Percentiles rank a stretch among this genome's conserved stretches.
Conservation (phyloP, 2,329 filamentous ascomycete genomes). For the Chalaropsis ovoidea region DNA sequence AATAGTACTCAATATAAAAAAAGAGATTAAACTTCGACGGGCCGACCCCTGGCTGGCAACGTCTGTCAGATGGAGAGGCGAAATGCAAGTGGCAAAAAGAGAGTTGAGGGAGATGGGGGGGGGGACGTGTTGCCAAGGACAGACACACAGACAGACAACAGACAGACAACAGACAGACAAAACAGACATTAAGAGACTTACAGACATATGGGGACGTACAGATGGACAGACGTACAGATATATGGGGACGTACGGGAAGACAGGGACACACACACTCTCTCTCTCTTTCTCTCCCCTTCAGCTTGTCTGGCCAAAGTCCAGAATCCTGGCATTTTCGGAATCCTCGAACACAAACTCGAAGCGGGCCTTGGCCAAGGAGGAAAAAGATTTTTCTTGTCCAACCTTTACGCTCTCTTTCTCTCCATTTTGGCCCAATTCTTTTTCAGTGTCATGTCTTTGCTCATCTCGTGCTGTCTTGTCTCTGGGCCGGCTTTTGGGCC, state of each 20-base stretch:
- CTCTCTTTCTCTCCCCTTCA: neutral
- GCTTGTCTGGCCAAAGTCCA: neutral
- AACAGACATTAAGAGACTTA: no score
- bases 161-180: neutral
- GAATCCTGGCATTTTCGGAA: neutral
- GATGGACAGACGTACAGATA: no score
- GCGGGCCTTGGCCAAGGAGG: neutral
- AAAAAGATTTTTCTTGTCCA: neutral
- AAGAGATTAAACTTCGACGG: neutral
- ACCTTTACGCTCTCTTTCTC: neutral
- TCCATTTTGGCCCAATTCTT: neutral
- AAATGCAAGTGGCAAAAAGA: conserved; percentile 3
- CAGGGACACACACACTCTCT: no score
- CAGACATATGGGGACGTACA: no score
- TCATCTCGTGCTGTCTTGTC: neutral
- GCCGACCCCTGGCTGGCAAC: conserved; percentile 1
- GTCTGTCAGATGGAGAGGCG: neutral
- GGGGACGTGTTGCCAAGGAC: no score
- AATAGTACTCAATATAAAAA: neutral
- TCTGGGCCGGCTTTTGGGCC: neutral
- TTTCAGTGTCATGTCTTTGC: neutral
- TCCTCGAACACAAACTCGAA: neutral
- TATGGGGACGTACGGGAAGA: no score
- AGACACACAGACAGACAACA: neutral
- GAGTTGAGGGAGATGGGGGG: neutral